Percentiles rank a stretch among this genome's conserved stretches.
Evolutionary conservation across 192 early-diverging fungal genomes (phyloP).

Genomic region (Lobulomyces angularis): DNA sequence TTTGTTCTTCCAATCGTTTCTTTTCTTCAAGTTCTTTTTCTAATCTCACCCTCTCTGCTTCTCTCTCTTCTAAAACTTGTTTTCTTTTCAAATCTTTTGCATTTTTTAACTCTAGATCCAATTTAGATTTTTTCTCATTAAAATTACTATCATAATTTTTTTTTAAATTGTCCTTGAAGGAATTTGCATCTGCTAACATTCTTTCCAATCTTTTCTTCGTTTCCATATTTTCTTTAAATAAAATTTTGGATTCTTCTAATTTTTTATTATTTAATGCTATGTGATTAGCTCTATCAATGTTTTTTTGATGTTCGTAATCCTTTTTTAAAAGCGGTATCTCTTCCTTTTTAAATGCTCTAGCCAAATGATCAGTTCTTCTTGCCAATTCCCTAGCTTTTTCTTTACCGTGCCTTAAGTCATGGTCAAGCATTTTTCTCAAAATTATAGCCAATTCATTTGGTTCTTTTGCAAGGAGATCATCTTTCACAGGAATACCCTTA

Average conservation of each 20-base stretch:
- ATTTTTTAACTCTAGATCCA: slow-evolving; percentile 48
- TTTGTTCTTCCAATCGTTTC: slow-evolving; percentile 3
- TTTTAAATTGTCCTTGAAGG: slow-evolving; percentile 38
- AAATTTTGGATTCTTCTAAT: slow-evolving; percentile 45
- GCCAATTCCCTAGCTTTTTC: slow-evolving; percentile 67
- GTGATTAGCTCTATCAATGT: slow-evolving; percentile 66
- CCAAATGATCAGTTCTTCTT: slow-evolving; percentile 79
- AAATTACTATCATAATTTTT: slow-evolving; percentile 43
- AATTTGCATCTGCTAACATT: slow-evolving; percentile 70
- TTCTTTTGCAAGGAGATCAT: too few relatives aligned
- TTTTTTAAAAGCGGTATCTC: slow-evolving; percentile 81
- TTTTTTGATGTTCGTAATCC: slow-evolving; percentile 85
- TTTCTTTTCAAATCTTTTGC: slow-evolving; percentile 62
- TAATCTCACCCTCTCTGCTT: slow-evolving; percentile 25
- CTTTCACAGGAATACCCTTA: too few relatives aligned
- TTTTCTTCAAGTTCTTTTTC: slow-evolving; percentile 16
- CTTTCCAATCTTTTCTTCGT: slow-evolving; percentile 67
- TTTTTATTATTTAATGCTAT: slow-evolving; percentile 58
- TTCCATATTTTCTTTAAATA: slow-evolving; percentile 59
- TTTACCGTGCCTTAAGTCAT: too few relatives aligned
- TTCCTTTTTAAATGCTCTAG: slow-evolving; percentile 82
- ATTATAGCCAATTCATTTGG: slow-evolving; percentile 7
- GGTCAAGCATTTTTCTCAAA: not conserved
- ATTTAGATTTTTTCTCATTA: slow-evolving; percentile 37
- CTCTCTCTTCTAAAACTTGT: slow-evolving; percentile 38